A percentile compares a stretch with the other conserved stretches of the same genome.
Conservation (phyloP, 495 filamentous ascomycete genomes). For the Penicillium mononematosum region DNA sequence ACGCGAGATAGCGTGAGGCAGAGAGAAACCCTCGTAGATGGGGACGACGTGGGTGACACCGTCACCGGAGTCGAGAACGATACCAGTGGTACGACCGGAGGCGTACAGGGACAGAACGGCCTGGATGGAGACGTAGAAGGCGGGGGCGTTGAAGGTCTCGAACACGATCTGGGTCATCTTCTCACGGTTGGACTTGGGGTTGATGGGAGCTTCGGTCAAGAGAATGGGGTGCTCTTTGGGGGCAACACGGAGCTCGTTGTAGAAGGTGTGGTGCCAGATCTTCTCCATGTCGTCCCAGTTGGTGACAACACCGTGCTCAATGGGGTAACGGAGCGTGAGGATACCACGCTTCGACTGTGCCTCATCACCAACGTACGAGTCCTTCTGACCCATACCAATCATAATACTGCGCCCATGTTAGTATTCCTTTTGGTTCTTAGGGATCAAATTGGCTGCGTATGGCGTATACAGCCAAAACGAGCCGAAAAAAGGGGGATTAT, state of each 20-base stretch:
- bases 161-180: conserved; percentile 99
- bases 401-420: conserved; percentile 73
- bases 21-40: conserved; percentile 99
- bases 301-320: conserved; percentile 99
- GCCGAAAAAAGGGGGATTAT: conserved; percentile 33
- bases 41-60: conserved; percentile 99
- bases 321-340: conserved; percentile 97
- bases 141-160: conserved; percentile 99
- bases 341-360: conserved; percentile 99
- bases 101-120: conserved; percentile 98
- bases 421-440: conserved; percentile 21
- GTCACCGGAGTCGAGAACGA: conserved; percentile 99
- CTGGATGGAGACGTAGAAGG: conserved; percentile 99
- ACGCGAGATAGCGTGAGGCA: conserved; percentile 98
- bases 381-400: conserved; percentile 99
- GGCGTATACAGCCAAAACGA: conserved; percentile 12
- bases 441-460: not conserved
- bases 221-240: conserved; percentile 99
- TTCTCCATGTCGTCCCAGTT: conserved; percentile 99
- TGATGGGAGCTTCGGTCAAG: conserved; percentile 98
- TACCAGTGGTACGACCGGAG: conserved; percentile 99
- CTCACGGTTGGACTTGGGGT: conserved; percentile 99
- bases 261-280: conserved; percentile 99
- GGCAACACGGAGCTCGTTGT: conserved; percentile 99
- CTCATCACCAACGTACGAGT: conserved; percentile 99